These are phyloP conservation scores for Xylogone sp. DNA, from an alignment of 2,329 filamentous ascomycete species.

Conservation along the genomic window DNA sequence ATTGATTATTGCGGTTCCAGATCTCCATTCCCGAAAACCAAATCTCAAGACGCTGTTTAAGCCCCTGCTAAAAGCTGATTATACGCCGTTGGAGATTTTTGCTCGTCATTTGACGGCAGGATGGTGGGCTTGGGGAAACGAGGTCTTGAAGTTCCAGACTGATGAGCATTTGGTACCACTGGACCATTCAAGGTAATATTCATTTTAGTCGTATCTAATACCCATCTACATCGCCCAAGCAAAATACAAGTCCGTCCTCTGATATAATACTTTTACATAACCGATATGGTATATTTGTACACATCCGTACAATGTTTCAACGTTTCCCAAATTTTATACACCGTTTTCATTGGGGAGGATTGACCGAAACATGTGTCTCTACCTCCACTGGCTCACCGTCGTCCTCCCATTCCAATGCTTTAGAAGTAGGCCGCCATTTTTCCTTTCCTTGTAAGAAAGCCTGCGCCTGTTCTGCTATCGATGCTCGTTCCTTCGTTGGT, in stretches of 20 bases:
- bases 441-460: constrained; percentile 56
- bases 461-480: constrained; percentile 57
- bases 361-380: constrained; percentile 22
- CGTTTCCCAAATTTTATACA: neutral
- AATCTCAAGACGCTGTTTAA: constrained; percentile 61
- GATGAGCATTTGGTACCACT: constrained; percentile 44
- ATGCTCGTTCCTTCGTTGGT: constrained; percentile 33
- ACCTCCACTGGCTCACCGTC: constrained; percentile 26
- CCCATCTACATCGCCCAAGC: no score
- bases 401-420: constrained; percentile 35
- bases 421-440: constrained; percentile 50
- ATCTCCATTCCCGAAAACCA: constrained; percentile 76
- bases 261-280: constrained; percentile 7
- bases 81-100: constrained; percentile 69
- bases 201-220: no score
- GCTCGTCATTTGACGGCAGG: constrained; percentile 69
- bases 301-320: neutral
- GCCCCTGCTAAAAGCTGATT: constrained; percentile 44
- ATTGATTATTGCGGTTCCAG: constrained; percentile 67
- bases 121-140: constrained; percentile 78
- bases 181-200: neutral
- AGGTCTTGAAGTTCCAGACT: constrained; percentile 67
- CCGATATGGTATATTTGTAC: constrained; percentile 18
- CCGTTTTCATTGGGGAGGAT: constrained; percentile 1
- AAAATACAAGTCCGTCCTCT: neutral